phyloP scores from a whole-genome alignment of 305 asterid species.

The Fraxinus xanthoxyloides region DNA sequence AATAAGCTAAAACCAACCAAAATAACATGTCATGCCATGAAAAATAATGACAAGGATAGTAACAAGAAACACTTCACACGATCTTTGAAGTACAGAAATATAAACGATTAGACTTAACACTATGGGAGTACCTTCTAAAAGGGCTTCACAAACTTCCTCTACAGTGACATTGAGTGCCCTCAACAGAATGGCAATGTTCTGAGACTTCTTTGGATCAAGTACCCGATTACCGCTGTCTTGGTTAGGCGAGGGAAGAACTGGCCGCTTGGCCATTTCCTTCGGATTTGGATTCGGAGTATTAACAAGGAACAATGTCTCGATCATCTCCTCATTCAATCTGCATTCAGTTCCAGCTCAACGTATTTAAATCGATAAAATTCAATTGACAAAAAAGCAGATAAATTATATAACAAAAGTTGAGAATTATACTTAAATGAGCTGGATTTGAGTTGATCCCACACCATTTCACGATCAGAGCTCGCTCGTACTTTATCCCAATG shows the following conservation, averaged over 20 bases:
- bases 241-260: conserved; percentile 59
- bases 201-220: conserved; percentile 92
- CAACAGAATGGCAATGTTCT: conserved; percentile 78
- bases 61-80: not conserved
- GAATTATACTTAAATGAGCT: conserved; percentile 78
- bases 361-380: not conserved
- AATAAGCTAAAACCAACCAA: not conserved
- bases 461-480: conserved; percentile 91
- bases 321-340: conserved; percentile 98
- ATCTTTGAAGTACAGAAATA: conserved; percentile 6
- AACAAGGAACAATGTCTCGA: conserved; percentile 77
- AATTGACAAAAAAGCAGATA: not conserved
- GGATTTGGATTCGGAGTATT: conserved; percentile 57
- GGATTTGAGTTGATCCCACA: conserved; percentile 95
- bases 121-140: conserved; percentile 65
- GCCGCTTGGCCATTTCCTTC: conserved; percentile 50
- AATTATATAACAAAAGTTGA: not conserved
- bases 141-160: conserved; percentile 94
- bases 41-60: not conserved
- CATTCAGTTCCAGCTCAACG: conserved; percentile 19
- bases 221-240: conserved; percentile 55
- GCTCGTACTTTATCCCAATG: conserved; percentile 99
- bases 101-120: not conserved
- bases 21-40: not conserved
- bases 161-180: conserved; percentile 93